Percentiles rank a stretch among this genome's conserved stretches.
Evolutionary conservation across 805 yeast species (phyloP).

Genomic region (Ogataea allantospora): DNA sequence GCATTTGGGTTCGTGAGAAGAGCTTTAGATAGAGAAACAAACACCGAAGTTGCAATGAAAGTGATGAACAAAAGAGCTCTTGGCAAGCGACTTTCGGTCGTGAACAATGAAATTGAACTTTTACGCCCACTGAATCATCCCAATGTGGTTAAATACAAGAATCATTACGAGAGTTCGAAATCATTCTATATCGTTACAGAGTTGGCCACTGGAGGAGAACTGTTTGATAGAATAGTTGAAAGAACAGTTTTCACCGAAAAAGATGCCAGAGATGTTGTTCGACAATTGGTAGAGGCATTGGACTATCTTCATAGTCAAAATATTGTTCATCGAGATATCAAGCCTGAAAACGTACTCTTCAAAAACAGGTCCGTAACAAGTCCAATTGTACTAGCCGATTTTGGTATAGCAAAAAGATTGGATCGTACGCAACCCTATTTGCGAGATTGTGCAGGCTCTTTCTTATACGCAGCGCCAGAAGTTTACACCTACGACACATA

Average conservation of each 20-base stretch:
- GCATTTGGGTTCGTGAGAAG: constrained; percentile 84
- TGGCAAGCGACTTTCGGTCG: constrained; percentile 59
- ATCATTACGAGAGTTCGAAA: constrained; percentile 85
- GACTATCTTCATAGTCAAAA: constrained; percentile 66
- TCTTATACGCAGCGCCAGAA: constrained; percentile 95
- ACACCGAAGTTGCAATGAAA: constrained; percentile 79
- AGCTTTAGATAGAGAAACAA: constrained; percentile 46
- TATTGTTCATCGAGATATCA: constrained; percentile 73
- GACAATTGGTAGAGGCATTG: constrained; percentile 70
- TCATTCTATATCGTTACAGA: constrained; percentile 88
- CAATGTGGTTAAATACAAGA: constrained; percentile 76
- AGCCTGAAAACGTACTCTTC: constrained; percentile 74
- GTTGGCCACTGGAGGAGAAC: constrained; percentile 88
- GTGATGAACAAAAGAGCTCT: constrained; percentile 77
- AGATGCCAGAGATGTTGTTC: constrained; percentile 72
- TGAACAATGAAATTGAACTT: constrained; percentile 72
- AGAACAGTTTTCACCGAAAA: constrained; percentile 78
- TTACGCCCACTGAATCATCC: constrained; percentile 67
- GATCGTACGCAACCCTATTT: constrained; percentile 9
- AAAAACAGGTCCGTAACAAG: constrained; percentile 52
- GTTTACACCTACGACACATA: constrained; percentile 55
- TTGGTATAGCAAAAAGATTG: constrained; percentile 82
- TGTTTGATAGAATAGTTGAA: constrained; percentile 77
- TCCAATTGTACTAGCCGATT: constrained; percentile 76
- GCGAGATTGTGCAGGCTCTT: constrained; percentile 52